Evolutionary conservation across 306 rosid species (phyloP).

Genomic region (Gleditsia sinensis): DNA sequence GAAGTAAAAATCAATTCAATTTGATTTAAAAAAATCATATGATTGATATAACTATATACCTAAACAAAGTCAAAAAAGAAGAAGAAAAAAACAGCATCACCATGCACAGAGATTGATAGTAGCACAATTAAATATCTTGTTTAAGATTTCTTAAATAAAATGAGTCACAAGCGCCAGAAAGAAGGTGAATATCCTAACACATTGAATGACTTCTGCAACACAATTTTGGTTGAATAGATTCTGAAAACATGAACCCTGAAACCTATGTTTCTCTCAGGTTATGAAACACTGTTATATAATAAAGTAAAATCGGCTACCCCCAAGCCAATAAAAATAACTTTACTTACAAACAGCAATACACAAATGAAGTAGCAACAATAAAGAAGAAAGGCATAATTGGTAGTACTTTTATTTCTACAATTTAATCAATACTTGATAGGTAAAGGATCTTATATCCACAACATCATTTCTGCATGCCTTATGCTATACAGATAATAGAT

Average conservation of each 20-base stretch:
- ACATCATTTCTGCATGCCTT: not conserved
- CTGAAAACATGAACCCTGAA: not conserved
- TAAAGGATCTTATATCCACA: not conserved
- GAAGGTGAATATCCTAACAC: not conserved
- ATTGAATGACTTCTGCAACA: not conserved
- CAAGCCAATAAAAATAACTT: conserved; percentile 22
- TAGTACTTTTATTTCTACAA: not conserved
- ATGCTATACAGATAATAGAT: conserved; percentile 5
- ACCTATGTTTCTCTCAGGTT: not conserved
- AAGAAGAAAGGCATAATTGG: not conserved
- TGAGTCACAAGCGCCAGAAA: not conserved
- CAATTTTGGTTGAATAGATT: not conserved
- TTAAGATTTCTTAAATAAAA: not conserved
- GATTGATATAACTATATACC: not conserved
- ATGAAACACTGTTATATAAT: not conserved
- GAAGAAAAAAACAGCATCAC: not conserved
- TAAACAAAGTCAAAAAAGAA: not conserved
- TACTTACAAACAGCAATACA: conserved; percentile 5
- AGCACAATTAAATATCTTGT: not conserved
- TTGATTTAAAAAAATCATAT: conserved; percentile 7
- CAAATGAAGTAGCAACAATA: not conserved
- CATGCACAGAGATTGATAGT: not conserved
- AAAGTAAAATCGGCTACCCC: conserved; percentile 14
- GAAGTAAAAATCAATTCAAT: not conserved
- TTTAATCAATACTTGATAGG: not conserved